These are phyloP conservation scores for Wallacemonas sp. DNA, from an alignment of 208 protist species.

Conservation along the genomic window DNA sequence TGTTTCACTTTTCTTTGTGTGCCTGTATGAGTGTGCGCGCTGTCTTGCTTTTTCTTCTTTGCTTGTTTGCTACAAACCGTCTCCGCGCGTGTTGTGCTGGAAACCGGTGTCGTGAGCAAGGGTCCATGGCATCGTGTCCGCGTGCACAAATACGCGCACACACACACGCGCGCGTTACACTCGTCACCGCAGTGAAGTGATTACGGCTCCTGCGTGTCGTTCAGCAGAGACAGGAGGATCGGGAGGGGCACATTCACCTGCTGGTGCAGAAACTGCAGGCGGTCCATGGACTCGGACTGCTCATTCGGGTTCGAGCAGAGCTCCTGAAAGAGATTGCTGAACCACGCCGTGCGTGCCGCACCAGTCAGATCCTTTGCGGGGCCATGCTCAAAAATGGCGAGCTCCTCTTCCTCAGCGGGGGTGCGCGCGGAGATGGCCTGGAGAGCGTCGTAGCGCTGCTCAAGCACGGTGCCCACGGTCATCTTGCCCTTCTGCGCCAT, in stretches of 20 bases:
- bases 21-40: conserved; percentile 6
- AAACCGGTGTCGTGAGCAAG: no score
- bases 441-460: conserved; percentile 81
- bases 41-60: not conserved
- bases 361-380: conserved; percentile 40
- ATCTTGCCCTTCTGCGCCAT: conserved; percentile 77
- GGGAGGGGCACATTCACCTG: conserved; percentile 83
- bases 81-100: no score
- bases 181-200: no score
- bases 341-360: conserved; percentile 68
- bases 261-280: conserved; percentile 80
- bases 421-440: conserved; percentile 31
- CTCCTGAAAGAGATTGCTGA: conserved; percentile 58
- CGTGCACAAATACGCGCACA: not conserved
- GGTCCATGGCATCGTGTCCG: no score
- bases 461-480: conserved; percentile 68
- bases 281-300: conserved; percentile 70
- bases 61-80: no score
- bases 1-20: conserved; percentile 5
- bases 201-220: conserved; percentile 40
- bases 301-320: conserved; percentile 33
- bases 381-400: conserved; percentile 48
- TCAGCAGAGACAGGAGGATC: conserved; percentile 74
- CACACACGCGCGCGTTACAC: no score
- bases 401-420: conserved; percentile 55